Conservation (phyloP, 1,139 yeast genomes). For the Candida dubliniensis region DNA sequence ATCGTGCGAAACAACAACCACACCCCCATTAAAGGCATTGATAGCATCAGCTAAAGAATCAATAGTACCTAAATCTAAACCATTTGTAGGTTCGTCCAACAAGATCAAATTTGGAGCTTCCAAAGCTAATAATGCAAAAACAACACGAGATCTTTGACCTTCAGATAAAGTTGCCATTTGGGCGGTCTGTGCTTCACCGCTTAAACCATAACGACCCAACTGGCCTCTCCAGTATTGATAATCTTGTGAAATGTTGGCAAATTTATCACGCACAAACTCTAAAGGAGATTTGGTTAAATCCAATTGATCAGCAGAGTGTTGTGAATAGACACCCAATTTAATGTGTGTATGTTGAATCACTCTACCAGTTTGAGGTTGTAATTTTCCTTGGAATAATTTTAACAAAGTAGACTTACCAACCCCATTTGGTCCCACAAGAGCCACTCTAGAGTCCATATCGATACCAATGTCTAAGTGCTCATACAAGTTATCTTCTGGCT, state of each 20-base stretch:
- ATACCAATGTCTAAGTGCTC: constrained; percentile 94
- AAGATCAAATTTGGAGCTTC: constrained; percentile 93
- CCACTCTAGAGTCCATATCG: constrained; percentile 98
- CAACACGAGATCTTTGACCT: constrained; percentile 99
- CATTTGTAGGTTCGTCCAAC: constrained; percentile 99
- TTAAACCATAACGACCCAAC: constrained; percentile 96
- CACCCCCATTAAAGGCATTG: constrained; percentile 94
- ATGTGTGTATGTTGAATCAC: constrained; percentile 97
- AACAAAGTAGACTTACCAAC: constrained; percentile 96
- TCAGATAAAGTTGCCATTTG: constrained; percentile 98
- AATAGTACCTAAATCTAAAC: constrained; percentile 96
- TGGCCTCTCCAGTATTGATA: constrained; percentile 99
- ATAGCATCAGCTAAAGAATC: constrained; percentile 98
- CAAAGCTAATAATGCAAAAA: constrained; percentile 91
- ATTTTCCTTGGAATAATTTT: constrained; percentile 93
- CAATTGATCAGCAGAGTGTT: constrained; percentile 97
- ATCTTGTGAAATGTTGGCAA: constrained; percentile 88
- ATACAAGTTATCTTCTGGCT: constrained; percentile 83
- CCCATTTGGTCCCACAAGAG: constrained; percentile 99
- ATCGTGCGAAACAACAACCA: constrained; percentile 97
- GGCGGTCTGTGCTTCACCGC: constrained; percentile 98
- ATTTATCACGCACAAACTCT: constrained; percentile 95
- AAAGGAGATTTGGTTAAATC: constrained; percentile 93
- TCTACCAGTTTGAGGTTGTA: constrained; percentile 88
- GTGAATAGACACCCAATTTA: constrained; percentile 97